These are phyloP conservation scores for Fusarium sterilihyphosum DNA, from an alignment of 2,329 filamentous ascomycete genomes.

Conservation along the genomic window DNA sequence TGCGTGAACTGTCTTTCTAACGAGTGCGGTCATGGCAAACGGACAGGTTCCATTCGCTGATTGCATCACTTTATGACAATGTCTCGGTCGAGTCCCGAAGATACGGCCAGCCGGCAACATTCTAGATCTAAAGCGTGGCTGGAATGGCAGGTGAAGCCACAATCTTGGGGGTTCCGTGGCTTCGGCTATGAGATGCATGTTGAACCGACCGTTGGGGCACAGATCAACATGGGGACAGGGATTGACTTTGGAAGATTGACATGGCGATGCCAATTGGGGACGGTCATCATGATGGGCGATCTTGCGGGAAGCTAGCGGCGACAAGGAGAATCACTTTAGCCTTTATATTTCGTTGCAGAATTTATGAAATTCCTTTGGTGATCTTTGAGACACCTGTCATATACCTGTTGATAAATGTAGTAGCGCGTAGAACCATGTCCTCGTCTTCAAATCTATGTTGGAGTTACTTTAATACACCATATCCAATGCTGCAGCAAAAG, in stretches of 20 bases:
- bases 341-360: background rate
- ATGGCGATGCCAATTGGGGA: constrained; percentile 18
- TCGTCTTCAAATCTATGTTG: background rate
- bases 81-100: constrained; percentile 43
- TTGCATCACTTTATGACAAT: constrained; percentile 16
- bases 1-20: background rate
- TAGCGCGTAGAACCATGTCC: background rate
- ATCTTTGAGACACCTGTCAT: background rate
- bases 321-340: constrained; percentile 19
- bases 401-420: background rate
- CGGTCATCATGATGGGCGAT: constrained; percentile 9
- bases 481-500: background rate
- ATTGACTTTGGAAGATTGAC: constrained; percentile 29
- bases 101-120: constrained; percentile 27
- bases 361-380: background rate
- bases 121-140: constrained; percentile 16
- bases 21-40: background rate
- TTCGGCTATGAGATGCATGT: constrained; percentile 38
- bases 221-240: constrained; percentile 32
- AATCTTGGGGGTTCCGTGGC: constrained; percentile 29
- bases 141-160: constrained; percentile 3
- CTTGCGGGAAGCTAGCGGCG: constrained; percentile 30
- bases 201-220: constrained; percentile 42
- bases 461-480: background rate
- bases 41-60: constrained; percentile 22